Evolutionary conservation across 176 grass and related monocot genomes (phyloP).

Genomic region (Aegilops longissima): DNA sequence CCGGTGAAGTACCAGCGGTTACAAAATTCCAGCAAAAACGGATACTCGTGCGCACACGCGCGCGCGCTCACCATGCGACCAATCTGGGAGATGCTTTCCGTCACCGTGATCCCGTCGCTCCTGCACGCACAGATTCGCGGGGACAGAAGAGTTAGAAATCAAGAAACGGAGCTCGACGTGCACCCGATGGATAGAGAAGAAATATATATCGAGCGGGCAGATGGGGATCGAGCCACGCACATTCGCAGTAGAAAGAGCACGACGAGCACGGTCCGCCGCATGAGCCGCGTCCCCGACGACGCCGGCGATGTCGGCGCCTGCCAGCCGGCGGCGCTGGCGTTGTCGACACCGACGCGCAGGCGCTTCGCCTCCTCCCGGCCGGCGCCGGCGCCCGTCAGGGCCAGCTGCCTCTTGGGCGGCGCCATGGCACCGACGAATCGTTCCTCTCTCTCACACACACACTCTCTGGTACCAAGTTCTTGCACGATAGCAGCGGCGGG

Average conservation of each 20-base stretch:
- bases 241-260: slow-evolving; percentile 18
- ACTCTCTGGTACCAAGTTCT: background rate
- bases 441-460: background rate
- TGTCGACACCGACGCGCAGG: background rate
- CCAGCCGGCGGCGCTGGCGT: background rate
- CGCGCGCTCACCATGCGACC: slow-evolving; percentile 13
- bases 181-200: background rate
- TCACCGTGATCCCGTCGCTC: background rate
- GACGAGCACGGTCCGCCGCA: slow-evolving; percentile 20
- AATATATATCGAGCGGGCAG: background rate
- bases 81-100: slow-evolving; percentile 2
- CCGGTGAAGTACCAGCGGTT: background rate
- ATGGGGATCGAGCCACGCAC: background rate
- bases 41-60: too few species aligned
- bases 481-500: background rate
- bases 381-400: background rate
- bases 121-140: background rate
- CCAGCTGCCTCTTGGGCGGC: slow-evolving; percentile 21
- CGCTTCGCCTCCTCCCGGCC: background rate
- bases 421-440: background rate
- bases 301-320: background rate
- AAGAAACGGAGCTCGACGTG: background rate
- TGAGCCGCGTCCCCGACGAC: background rate
- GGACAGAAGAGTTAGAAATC: background rate
- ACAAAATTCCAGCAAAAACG: background rate